Conservation (phyloP, 768 basidiomycete species). For the Tricholoma furcatifolium region DNA sequence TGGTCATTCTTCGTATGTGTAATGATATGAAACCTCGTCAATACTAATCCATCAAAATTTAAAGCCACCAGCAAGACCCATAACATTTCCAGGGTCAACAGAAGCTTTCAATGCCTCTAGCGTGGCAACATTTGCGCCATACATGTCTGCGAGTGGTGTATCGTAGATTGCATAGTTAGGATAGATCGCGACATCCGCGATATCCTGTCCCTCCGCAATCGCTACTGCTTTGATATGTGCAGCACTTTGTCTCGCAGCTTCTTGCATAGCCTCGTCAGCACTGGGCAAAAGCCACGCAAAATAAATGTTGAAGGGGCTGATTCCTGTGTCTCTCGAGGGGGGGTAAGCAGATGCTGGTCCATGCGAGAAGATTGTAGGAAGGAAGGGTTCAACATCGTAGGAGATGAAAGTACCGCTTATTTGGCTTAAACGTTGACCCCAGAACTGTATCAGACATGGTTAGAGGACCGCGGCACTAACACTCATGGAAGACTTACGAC, state of each 20-base stretch:
- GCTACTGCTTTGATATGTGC: conserved; percentile 39
- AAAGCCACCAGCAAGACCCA: conserved; percentile 68
- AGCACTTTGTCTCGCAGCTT: conserved; percentile 38
- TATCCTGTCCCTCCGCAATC: conserved; percentile 36
- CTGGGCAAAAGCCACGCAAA: conserved; percentile 41
- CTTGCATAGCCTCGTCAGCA: conserved; percentile 38
- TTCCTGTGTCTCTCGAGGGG: conserved; percentile 32
- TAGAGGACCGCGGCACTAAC: no score
- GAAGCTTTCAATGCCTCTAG: conserved; percentile 38
- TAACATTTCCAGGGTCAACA: conserved; percentile 58
- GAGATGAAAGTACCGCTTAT: conserved; percentile 33
- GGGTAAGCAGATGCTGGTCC: conserved; percentile 48
- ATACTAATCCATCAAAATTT: conserved; percentile 53
- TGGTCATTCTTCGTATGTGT: no score
- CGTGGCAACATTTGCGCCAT: conserved; percentile 44
- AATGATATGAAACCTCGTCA: no score
- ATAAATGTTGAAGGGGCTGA: conserved; percentile 47
- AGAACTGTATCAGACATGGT: no score
- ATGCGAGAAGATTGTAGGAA: conserved; percentile 38
- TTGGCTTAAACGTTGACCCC: conserved; percentile 34
- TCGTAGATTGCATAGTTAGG: conserved; percentile 58
- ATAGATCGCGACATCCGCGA: conserved; percentile 42
- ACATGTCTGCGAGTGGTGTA: conserved; percentile 50
- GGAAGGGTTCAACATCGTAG: conserved; percentile 54
- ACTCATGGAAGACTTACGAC: conserved; percentile 23